Evolutionary conservation across 2,329 filamentous ascomycete genomes (phyloP).

Genomic region (Pseudopyrenochaeta lycopersici): DNA sequence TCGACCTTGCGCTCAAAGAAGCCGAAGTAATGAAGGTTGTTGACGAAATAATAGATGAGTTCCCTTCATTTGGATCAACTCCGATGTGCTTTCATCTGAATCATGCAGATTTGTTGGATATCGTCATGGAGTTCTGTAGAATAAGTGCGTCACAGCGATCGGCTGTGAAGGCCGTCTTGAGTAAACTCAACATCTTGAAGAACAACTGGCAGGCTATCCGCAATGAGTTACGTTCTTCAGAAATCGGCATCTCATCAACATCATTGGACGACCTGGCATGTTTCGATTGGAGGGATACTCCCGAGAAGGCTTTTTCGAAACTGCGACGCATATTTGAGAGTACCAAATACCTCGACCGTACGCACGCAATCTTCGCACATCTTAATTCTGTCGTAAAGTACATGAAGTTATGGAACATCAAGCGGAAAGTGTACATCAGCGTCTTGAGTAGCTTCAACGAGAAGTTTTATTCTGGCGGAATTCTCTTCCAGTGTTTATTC

Average conservation of each 20-base stretch:
- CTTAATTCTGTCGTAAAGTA: slow-evolving; percentile 81
- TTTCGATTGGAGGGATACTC: slow-evolving; percentile 86
- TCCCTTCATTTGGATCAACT: slow-evolving; percentile 75
- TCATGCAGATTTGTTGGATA: slow-evolving; percentile 83
- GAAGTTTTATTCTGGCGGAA: slow-evolving; percentile 80
- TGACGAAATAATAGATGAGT: slow-evolving; percentile 85
- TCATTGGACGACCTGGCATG: slow-evolving; percentile 88
- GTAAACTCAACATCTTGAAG: slow-evolving; percentile 83
- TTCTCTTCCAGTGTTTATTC: slow-evolving; percentile 90
- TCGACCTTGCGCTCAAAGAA: slow-evolving; percentile 88
- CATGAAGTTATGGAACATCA: slow-evolving; percentile 76
- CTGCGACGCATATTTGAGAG: slow-evolving; percentile 64
- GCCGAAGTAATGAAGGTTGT: slow-evolving; percentile 93
- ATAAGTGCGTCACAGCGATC: slow-evolving; percentile 74
- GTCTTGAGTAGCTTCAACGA: slow-evolving; percentile 91
- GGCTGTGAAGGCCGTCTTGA: slow-evolving; percentile 81
- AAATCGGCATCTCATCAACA: slow-evolving; percentile 84
- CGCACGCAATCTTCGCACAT: slow-evolving; percentile 73
- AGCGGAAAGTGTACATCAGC: slow-evolving; percentile 81
- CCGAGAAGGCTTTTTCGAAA: slow-evolving; percentile 77
- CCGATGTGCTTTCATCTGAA: slow-evolving; percentile 91
- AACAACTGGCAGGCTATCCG: slow-evolving; percentile 85
- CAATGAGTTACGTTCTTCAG: slow-evolving; percentile 80
- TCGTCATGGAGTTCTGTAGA: slow-evolving; percentile 90
- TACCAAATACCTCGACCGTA: slow-evolving; percentile 61